These are phyloP conservation scores for Fistulinella prunicolor DNA, from an alignment of 768 basidiomycete genomes.

Conservation along the genomic window DNA sequence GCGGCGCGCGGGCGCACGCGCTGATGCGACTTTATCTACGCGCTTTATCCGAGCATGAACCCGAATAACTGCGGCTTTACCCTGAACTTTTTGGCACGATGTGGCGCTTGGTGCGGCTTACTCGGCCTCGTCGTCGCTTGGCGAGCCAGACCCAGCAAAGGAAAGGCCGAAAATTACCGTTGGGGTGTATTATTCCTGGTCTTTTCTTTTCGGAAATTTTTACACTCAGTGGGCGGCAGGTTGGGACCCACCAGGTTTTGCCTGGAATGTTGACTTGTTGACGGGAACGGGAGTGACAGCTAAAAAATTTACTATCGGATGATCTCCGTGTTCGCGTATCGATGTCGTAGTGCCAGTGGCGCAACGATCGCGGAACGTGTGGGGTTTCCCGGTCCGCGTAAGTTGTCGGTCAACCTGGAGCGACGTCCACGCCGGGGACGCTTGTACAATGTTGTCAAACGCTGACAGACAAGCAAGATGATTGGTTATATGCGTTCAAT, in stretches of 20 bases:
- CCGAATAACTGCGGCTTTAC: too few species aligned
- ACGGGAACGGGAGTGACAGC: neutral
- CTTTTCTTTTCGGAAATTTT: too few species aligned
- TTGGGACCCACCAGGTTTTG: neutral
- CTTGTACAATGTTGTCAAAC: neutral
- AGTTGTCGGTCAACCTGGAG: constrained; percentile 8
- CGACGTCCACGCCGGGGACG: neutral
- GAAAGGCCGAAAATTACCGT: constrained; percentile 10
- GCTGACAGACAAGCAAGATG: constrained; percentile 1
- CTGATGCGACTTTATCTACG: constrained; percentile 1
- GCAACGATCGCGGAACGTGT: too few species aligned
- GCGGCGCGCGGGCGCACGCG: neutral
- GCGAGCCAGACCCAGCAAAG: constrained; percentile 6
- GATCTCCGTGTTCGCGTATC: too few species aligned
- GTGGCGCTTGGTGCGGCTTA: neutral
- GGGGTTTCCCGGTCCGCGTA: constrained; percentile 3
- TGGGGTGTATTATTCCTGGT: too few species aligned
- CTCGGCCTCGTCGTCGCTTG: constrained; percentile 1
- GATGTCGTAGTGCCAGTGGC: too few species aligned
- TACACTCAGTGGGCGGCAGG: too few species aligned
- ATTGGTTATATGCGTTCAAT: constrained; percentile 9
- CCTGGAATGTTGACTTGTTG: neutral
- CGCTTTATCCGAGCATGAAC: constrained; percentile 17
- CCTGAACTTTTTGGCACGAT: neutral
- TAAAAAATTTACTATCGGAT: too few species aligned